These are phyloP conservation scores for Pezicula rhizophila DNA, from an alignment of 2,329 filamentous ascomycete genomes.

Conservation along the genomic window DNA sequence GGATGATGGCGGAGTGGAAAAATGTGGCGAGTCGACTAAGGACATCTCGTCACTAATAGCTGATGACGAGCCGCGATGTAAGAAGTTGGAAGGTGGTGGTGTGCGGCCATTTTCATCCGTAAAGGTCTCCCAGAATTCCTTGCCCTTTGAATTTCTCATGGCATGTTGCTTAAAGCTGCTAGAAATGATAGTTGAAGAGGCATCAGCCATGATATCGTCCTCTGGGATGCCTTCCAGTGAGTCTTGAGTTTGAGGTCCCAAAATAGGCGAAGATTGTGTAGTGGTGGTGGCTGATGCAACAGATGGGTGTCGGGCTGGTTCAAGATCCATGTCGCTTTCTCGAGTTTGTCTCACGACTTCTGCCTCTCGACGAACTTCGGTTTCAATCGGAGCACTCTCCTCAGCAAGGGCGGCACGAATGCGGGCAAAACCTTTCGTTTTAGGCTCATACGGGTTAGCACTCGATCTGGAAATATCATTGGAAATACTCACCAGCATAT, in stretches of 20 bases:
- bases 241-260: conserved; percentile 51
- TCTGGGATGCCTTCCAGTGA: conserved; percentile 67
- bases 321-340: conserved; percentile 71
- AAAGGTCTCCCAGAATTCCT: conserved; percentile 74
- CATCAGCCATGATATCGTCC: conserved; percentile 60
- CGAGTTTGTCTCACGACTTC: conserved; percentile 94
- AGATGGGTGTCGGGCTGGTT: conserved; percentile 36
- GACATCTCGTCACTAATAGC: conserved; percentile 63
- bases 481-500: conserved; percentile 64
- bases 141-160: conserved; percentile 64
- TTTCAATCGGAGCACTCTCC: conserved; percentile 80
- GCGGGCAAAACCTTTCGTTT: conserved; percentile 91
- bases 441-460: conserved; percentile 57
- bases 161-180: conserved; percentile 71
- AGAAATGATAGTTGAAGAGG: conserved; percentile 37
- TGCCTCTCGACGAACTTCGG: conserved; percentile 82
- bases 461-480: background rate
- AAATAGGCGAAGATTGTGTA: conserved; percentile 61
- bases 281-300: conserved; percentile 44
- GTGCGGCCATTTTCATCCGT: conserved; percentile 58
- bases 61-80: conserved; percentile 53
- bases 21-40: conserved; percentile 15
- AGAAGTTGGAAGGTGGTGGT: conserved; percentile 44
- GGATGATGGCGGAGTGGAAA: conserved; percentile 23
- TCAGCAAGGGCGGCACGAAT: conserved; percentile 86